Evolutionary conservation across 1,284 basidiomycete species (phyloP).

Genomic region (Tylopilus orsonianus): DNA sequence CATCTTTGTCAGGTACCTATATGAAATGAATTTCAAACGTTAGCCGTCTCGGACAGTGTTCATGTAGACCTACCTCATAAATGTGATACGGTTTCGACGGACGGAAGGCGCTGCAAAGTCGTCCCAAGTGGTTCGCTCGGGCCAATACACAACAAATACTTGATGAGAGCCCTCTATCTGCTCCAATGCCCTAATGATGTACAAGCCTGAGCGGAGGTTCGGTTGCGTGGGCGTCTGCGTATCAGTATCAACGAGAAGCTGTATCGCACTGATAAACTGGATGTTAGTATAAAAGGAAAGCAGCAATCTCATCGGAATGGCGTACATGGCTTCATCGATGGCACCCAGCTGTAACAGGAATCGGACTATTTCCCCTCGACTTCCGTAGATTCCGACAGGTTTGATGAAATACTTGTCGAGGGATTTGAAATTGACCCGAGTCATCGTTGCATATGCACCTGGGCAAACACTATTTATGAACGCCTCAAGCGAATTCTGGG

Average conservation of each 20-base stretch:
- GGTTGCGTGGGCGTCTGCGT: slow-evolving; percentile 25
- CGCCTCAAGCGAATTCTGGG: slow-evolving; percentile 42
- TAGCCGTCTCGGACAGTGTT: not conserved
- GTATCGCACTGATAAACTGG: slow-evolving; percentile 13
- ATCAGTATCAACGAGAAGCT: slow-evolving; percentile 27
- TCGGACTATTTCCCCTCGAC: slow-evolving; percentile 46
- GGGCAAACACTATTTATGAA: slow-evolving; percentile 47
- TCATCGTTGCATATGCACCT: slow-evolving; percentile 47
- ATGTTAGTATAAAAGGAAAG: not conserved
- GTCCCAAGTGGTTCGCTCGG: slow-evolving; percentile 59
- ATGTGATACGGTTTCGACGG: slow-evolving; percentile 53
- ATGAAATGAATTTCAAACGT: not conserved
- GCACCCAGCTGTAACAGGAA: slow-evolving; percentile 39
- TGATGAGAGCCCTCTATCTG: slow-evolving; percentile 19
- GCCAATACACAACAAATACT: slow-evolving; percentile 58
- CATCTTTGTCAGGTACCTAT: slow-evolving; percentile 56
- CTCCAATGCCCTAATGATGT: slow-evolving; percentile 35
- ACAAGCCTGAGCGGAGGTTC: slow-evolving; percentile 50
- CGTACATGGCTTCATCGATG: slow-evolving; percentile 41
- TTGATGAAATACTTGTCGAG: slow-evolving; percentile 45
- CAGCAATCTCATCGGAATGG: not conserved
- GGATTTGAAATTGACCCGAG: slow-evolving; percentile 50
- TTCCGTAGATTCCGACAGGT: slow-evolving; percentile 58
- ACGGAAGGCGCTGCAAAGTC: slow-evolving; percentile 47
- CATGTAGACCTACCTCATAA: slow-evolving; percentile 50